A percentile compares a stretch with the other conserved stretches of the same genome.
Evolutionary conservation across 352 stramenopile genomes (phyloP).

Genomic region (Globisporangium middletonii): DNA sequence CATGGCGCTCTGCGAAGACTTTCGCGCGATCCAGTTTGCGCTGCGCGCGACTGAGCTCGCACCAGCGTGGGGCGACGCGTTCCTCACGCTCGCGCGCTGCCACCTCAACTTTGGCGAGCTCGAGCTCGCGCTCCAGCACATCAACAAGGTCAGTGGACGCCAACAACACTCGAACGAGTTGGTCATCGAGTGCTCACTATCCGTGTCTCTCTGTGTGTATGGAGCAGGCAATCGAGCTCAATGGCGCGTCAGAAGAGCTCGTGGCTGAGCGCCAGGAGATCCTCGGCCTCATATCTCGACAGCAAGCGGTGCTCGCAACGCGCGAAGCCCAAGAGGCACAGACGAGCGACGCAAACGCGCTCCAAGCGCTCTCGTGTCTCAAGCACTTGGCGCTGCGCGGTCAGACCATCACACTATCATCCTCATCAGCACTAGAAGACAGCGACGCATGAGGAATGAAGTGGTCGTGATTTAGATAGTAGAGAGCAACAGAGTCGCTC

Average conservation of each 20-base stretch:
- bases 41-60: constrained; percentile 44
- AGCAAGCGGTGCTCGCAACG: constrained; percentile 29
- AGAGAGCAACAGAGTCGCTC: neutral
- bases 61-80: constrained; percentile 60
- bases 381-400: constrained; percentile 61
- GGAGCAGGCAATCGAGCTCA: constrained; percentile 39
- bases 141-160: constrained; percentile 32
- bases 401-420: constrained; percentile 12
- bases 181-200: no score
- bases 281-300: constrained; percentile 25
- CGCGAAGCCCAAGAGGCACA: constrained; percentile 34
- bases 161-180: neutral
- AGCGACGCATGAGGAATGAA: neutral
- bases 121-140: constrained; percentile 39
- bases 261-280: constrained; percentile 43
- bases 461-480: constrained; percentile 2
- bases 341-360: constrained; percentile 30
- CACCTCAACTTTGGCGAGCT: constrained; percentile 83
- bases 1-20: constrained; percentile 69
- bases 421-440: neutral
- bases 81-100: constrained; percentile 56
- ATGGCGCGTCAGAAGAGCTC: constrained; percentile 39
- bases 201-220: no score
- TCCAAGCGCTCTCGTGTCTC: constrained; percentile 66
- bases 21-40: constrained; percentile 66